A percentile compares a stretch with the other conserved stretches of the same genome.
These are phyloP conservation scores for Podospora pseudocomata DNA, from an alignment of 495 filamentous ascomycete species.

Conservation along the genomic window DNA sequence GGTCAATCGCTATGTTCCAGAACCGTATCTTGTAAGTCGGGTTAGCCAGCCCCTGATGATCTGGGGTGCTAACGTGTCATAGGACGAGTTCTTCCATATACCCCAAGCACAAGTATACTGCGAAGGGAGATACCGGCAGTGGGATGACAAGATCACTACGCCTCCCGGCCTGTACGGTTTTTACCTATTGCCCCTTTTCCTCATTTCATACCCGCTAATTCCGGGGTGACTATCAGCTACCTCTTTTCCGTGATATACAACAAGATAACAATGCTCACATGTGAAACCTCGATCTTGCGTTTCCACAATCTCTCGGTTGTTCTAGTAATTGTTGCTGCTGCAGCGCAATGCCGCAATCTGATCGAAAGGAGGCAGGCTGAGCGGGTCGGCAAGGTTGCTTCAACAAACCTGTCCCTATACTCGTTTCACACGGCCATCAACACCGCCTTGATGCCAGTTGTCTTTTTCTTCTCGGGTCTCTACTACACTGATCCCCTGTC, in stretches of 20 bases:
- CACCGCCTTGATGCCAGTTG: conserved; percentile 77
- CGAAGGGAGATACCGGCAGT: conserved; percentile 63
- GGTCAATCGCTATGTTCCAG: conserved; percentile 55
- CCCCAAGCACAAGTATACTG: conserved; percentile 89
- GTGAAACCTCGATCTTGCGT: conserved; percentile 48
- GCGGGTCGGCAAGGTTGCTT: neutral
- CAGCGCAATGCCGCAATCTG: conserved; percentile 31
- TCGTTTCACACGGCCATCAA: conserved; percentile 68
- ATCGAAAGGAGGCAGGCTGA: conserved; percentile 28
- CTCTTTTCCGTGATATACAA: conserved; percentile 47
- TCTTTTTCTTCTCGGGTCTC: conserved; percentile 92
- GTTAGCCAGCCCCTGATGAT: neutral
- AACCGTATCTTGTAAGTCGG: conserved; percentile 71
- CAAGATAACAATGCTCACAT: conserved; percentile 33
- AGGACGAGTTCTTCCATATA: conserved; percentile 96
- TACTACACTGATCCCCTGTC: conserved; percentile 90
- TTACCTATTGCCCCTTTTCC: neutral
- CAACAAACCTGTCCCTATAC: conserved; percentile 21
- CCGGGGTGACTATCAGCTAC: conserved; percentile 41
- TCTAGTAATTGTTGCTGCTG: conserved; percentile 34
- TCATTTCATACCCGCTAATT: conserved; percentile 8
- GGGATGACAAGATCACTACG: conserved; percentile 97
- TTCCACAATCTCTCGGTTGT: conserved; percentile 50
- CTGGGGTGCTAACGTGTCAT: conserved; percentile 14
- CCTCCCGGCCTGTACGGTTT: conserved; percentile 74